phyloP scores from a whole-genome alignment of 2,329 filamentous ascomycete genomes.

The Mycosphaerelloides madeirae region DNA sequence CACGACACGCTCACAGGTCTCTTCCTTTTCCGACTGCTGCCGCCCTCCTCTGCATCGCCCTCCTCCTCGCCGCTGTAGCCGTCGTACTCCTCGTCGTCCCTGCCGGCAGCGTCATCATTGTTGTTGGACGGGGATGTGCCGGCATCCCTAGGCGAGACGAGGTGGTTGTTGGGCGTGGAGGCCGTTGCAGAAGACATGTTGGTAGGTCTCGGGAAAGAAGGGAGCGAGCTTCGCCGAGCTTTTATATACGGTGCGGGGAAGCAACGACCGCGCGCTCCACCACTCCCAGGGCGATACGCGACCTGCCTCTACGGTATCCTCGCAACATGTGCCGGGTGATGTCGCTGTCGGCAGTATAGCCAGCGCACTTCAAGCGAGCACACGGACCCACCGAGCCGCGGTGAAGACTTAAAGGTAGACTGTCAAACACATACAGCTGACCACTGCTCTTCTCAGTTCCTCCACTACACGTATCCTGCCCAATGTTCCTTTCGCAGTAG shows the following conservation, averaged over 20 bases:
- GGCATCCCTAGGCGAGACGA: constrained; percentile 16
- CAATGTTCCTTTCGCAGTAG: too few species aligned
- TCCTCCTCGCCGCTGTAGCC: constrained; percentile 34
- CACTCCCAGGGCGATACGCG: too few species aligned
- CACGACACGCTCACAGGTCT: constrained; percentile 49
- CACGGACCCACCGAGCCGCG: too few species aligned
- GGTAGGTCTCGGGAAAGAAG: constrained; percentile 12
- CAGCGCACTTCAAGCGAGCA: too few species aligned
- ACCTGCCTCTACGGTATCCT: too few species aligned
- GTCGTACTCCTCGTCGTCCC: constrained; percentile 37
- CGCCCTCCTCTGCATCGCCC: constrained; percentile 30
- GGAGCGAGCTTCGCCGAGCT: constrained; percentile 2
- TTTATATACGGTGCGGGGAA: neutral
- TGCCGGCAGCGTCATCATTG: constrained; percentile 16
- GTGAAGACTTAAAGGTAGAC: too few species aligned
- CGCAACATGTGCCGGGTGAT: too few species aligned
- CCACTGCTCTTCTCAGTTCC: neutral
- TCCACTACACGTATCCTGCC: neutral
- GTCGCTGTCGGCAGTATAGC: too few species aligned
- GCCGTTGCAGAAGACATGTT: constrained; percentile 11
- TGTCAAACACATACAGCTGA: too few species aligned
- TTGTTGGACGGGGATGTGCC: constrained; percentile 18
- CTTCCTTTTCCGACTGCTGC: constrained; percentile 44
- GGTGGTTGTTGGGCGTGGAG: constrained; percentile 2
- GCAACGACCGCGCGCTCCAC: too few species aligned